phyloP scores from a whole-genome alignment of 2,329 filamentous ascomycete genomes.

The Fusarium phyllophilum region DNA sequence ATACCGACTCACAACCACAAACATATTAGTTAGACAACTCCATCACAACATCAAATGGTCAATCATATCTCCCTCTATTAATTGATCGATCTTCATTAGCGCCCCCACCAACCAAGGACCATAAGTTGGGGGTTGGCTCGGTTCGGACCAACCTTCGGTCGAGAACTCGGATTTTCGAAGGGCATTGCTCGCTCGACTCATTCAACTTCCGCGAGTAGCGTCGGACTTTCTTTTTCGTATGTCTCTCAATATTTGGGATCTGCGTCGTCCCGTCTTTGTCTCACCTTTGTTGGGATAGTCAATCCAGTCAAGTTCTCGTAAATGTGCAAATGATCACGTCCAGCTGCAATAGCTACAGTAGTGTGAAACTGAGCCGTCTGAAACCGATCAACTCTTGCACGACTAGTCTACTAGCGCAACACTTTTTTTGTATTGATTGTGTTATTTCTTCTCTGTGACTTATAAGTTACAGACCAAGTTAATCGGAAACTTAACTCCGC shows the following conservation, averaged over 20 bases:
- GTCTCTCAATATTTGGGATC: neutral
- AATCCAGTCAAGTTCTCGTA: neutral
- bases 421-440: neutral
- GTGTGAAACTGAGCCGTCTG: conserved; percentile 18
- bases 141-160: conserved; percentile 24
- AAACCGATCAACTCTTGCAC: conserved; percentile 8
- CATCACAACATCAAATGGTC: neutral
- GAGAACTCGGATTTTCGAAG: conserved; percentile 30
- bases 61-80: neutral
- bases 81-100: conserved; percentile 2
- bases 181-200: neutral
- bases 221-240: conserved; percentile 3
- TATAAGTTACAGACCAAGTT: neutral
- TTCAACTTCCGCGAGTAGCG: conserved; percentile 6
- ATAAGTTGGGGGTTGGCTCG: conserved; percentile 19
- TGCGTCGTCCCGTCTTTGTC: conserved; percentile 1
- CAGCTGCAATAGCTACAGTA: neutral
- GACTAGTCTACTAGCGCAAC: conserved; percentile 12
- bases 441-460: neutral
- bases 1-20: neutral
- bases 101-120: conserved; percentile 2
- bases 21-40: neutral
- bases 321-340: conserved; percentile 11
- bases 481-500: conserved; percentile 17
- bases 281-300: neutral